Evolutionary conservation across 768 basidiomycete species (phyloP).

Genomic region (Tubosaeta sp.): DNA sequence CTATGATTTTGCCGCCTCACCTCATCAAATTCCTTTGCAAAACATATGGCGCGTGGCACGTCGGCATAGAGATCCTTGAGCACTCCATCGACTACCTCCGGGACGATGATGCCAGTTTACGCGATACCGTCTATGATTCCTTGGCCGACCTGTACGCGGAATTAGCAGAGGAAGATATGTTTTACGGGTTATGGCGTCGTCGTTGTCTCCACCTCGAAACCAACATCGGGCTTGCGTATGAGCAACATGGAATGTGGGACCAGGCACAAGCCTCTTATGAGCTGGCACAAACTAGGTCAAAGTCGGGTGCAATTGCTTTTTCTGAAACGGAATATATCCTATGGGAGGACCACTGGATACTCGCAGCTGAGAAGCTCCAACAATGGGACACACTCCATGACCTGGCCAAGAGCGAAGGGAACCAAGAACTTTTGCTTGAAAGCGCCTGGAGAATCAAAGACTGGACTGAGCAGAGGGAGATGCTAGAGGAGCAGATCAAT

Average conservation of each 20-base stretch:
- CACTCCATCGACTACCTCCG: constrained; percentile 72
- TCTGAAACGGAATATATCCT: constrained; percentile 94
- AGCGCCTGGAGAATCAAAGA: constrained; percentile 93
- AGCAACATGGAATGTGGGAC: constrained; percentile 98
- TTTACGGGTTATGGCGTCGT: constrained; percentile 93
- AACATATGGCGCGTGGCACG: constrained; percentile 95
- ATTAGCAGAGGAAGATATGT: constrained; percentile 92
- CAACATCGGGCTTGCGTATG: constrained; percentile 81
- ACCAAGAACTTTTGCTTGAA: constrained; percentile 90
- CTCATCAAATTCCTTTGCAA: constrained; percentile 95
- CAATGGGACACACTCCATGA: constrained; percentile 97
- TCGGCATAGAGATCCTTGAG: constrained; percentile 80
- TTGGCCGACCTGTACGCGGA: constrained; percentile 95
- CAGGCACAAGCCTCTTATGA: constrained; percentile 89
- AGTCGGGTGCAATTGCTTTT: constrained; percentile 79
- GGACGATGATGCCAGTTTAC: constrained; percentile 74
- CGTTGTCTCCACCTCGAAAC: constrained; percentile 88
- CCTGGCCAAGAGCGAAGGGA: constrained; percentile 81
- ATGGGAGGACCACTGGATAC: constrained; percentile 99
- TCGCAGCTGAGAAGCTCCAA: constrained; percentile 92
- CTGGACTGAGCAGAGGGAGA: constrained; percentile 79
- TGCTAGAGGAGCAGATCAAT: constrained; percentile 75
- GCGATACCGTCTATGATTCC: constrained; percentile 84
- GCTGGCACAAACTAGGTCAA: constrained; percentile 79
- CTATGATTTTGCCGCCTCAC: constrained; percentile 88